Evolutionary conservation across 257 asterid species (phyloP).

Genomic region (Nicotiana tomentosiformis): DNA sequence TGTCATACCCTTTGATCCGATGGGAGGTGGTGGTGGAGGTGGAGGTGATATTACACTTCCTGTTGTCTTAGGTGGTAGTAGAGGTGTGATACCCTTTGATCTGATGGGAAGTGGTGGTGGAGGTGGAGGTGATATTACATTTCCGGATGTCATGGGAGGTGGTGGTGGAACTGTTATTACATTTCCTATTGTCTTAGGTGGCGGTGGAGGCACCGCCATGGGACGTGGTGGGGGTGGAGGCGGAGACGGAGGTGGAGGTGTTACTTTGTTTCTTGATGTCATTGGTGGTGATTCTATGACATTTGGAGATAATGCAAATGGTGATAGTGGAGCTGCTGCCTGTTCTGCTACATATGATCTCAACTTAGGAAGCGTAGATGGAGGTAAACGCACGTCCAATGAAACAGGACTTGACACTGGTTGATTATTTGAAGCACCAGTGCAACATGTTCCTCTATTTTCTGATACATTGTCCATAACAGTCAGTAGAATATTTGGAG

Average conservation of each 20-base stretch:
- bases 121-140: neutral
- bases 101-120: neutral
- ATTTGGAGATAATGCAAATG: neutral
- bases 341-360: conserved; percentile 4
- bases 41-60: conserved; percentile 12
- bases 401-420: conserved; percentile 12
- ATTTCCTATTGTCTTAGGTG: neutral
- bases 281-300: conserved; percentile 10
- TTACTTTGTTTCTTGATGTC: neutral
- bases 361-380: conserved; percentile 21
- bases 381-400: conserved; percentile 20
- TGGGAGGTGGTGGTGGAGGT: conserved; percentile 23
- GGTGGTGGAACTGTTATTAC: conserved; percentile 16
- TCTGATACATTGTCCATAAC: conserved; percentile 13
- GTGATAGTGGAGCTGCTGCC: neutral
- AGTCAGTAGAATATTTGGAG: conserved; percentile 8
- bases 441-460: conserved; percentile 11
- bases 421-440: neutral
- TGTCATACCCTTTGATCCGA: neutral
- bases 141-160: neutral
- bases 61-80: neutral
- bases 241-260: conserved; percentile 24
- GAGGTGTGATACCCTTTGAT: neutral
- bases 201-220: neutral
- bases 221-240: neutral